phyloP scores from a whole-genome alignment of 2,329 filamentous ascomycete genomes.

The Ophiosphaerella narmari region DNA sequence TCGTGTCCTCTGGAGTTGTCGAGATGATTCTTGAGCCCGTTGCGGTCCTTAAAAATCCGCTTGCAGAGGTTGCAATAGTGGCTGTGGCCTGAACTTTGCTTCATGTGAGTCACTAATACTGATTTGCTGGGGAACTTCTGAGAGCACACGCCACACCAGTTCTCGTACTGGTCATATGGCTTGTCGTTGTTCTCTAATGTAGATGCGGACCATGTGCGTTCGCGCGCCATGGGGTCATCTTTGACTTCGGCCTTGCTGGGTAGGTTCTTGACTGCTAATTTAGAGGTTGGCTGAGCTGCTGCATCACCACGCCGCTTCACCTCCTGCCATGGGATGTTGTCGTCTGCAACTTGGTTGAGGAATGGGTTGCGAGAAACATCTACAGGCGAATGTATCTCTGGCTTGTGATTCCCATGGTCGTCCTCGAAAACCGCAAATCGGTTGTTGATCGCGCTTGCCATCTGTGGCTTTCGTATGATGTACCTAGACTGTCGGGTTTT shows the following conservation, averaged over 20 bases:
- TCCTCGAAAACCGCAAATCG: slow-evolving; percentile 32
- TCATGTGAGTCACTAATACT: slow-evolving; percentile 30
- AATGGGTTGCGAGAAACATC: slow-evolving; percentile 22
- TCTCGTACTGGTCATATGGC: slow-evolving; percentile 23
- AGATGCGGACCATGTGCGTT: slow-evolving; percentile 7
- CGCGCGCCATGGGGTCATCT: slow-evolving; percentile 1
- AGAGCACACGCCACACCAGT: slow-evolving; percentile 42
- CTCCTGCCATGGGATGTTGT: slow-evolving; percentile 31
- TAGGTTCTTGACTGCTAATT: slow-evolving; percentile 6
- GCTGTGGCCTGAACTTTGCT: slow-evolving; percentile 28
- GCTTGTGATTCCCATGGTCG: slow-evolving; percentile 8
- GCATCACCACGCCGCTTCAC: slow-evolving; percentile 26
- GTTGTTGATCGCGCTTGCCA: slow-evolving; percentile 23
- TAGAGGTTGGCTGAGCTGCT: neutral
- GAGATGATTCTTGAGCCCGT: slow-evolving; percentile 42
- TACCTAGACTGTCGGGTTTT: neutral
- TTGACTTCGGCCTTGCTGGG: slow-evolving; percentile 13
- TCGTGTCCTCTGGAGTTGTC: slow-evolving; percentile 36
- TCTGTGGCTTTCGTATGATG: slow-evolving; percentile 1
- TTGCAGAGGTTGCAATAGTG: slow-evolving; percentile 45
- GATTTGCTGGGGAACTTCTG: slow-evolving; percentile 27
- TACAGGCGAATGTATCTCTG: slow-evolving; percentile 1
- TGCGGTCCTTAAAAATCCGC: slow-evolving; percentile 40
- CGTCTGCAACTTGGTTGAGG: slow-evolving; percentile 27
- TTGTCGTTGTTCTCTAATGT: slow-evolving; percentile 16